phyloP scores from a whole-genome alignment of 768 basidiomycete species.

The Hygrophoropsis aurantiaca region DNA sequence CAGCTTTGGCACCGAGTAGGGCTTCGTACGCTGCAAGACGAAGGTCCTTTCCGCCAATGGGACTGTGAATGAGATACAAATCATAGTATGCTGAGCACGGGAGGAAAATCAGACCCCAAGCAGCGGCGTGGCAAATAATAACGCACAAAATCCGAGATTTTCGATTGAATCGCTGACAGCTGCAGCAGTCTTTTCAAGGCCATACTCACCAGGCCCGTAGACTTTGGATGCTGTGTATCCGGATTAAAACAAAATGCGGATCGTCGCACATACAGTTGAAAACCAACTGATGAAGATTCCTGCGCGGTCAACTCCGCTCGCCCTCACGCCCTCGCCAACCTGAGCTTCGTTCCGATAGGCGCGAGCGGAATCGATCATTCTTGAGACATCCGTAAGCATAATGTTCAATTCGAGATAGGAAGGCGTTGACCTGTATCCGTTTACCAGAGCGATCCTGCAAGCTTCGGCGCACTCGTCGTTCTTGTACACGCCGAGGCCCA shows the following conservation, averaged over 20 bases:
- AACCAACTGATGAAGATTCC: slow-evolving; percentile 28
- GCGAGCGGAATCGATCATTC: slow-evolving; percentile 27
- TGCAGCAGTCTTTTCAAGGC: slow-evolving; percentile 14
- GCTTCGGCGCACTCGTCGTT: too few relatives aligned
- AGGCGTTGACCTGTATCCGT: too few relatives aligned
- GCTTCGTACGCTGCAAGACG: slow-evolving; percentile 42
- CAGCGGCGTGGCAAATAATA: too few relatives aligned
- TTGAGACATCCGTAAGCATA: too few relatives aligned
- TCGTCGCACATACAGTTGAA: slow-evolving; percentile 25
- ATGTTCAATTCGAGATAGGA: too few relatives aligned
- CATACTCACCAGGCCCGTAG: background rate
- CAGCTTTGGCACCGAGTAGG: slow-evolving; percentile 32
- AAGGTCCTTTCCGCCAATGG: slow-evolving; percentile 36
- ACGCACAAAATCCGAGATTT: slow-evolving; percentile 20
- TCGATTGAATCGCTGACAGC: slow-evolving; percentile 20
- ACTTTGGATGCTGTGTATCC: slow-evolving; percentile 22
- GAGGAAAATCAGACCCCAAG: too few relatives aligned
- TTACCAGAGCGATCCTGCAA: too few relatives aligned
- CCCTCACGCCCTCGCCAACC: slow-evolving; percentile 25
- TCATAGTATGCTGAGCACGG: too few relatives aligned
- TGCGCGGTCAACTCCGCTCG: slow-evolving; percentile 20
- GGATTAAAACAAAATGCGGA: too few relatives aligned
- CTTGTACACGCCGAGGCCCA: too few relatives aligned
- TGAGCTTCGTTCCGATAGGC: slow-evolving; percentile 22
- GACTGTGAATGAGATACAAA: slow-evolving; percentile 47